A percentile compares a stretch with the other conserved stretches of the same genome.
phyloP scores from a whole-genome alignment of 805 yeast species.

The Isabelozyma gotoi region DNA sequence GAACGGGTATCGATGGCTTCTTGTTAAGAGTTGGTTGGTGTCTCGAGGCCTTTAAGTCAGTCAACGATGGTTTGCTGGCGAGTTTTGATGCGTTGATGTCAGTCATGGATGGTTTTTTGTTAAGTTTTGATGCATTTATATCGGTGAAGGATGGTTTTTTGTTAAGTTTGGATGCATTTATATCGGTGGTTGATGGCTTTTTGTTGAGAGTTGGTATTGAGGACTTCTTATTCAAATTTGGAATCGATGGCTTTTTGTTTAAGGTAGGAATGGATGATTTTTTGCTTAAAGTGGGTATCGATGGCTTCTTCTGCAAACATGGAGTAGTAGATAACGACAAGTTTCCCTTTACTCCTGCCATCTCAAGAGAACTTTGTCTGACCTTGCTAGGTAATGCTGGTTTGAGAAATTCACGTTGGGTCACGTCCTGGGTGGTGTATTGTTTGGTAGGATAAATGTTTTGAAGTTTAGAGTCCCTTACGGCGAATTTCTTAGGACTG shows the following conservation, averaged over 20 bases:
- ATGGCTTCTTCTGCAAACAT: constrained; percentile 9
- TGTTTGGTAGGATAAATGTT: neutral
- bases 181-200: constrained; percentile 12
- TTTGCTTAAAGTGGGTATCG: constrained; percentile 16
- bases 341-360: constrained; percentile 32
- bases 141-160: constrained; percentile 11
- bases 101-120: constrained; percentile 12
- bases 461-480: too few relatives aligned
- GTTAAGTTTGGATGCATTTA: constrained; percentile 12
- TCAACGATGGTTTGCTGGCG: constrained; percentile 11
- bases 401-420: constrained; percentile 15
- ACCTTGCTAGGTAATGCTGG: constrained; percentile 25
- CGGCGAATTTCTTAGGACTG: neutral
- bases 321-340: constrained; percentile 10
- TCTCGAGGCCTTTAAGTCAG: constrained; percentile 14
- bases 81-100: too few relatives aligned
- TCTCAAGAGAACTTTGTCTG: constrained; percentile 30
- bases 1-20: constrained; percentile 16
- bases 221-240: constrained; percentile 15
- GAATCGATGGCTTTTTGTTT: constrained; percentile 16
- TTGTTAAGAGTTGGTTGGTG: constrained; percentile 14
- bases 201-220: constrained; percentile 11
- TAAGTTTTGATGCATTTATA: constrained; percentile 13
- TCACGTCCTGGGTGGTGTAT: neutral
- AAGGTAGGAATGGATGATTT: constrained; percentile 14